A percentile compares a stretch with the other conserved stretches of the same genome.
Conservation (phyloP, 495 filamentous ascomycete genomes). For the Staphylotrichum tortipilum region DNA sequence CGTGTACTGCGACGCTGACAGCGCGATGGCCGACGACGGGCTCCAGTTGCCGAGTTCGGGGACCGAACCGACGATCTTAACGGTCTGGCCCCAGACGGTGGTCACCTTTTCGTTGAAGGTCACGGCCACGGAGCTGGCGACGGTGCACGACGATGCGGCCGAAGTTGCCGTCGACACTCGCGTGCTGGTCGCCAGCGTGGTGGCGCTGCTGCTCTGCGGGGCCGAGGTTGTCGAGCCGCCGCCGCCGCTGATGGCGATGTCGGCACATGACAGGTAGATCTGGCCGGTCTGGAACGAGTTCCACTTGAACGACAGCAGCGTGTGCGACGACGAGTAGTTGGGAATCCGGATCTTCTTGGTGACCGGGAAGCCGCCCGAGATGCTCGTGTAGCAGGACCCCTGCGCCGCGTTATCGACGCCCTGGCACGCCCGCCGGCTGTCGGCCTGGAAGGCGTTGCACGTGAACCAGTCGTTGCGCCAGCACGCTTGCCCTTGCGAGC, state of each 20-base stretch:
- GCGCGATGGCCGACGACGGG: slow-evolving; percentile 35
- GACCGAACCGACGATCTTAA: slow-evolving; percentile 52
- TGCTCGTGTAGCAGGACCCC: slow-evolving; percentile 43
- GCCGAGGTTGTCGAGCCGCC: no score
- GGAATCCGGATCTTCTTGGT: slow-evolving; percentile 48
- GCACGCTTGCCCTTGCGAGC: slow-evolving; percentile 37
- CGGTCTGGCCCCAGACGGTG: slow-evolving; percentile 49
- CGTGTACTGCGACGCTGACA: slow-evolving; percentile 50
- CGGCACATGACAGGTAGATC: slow-evolving; percentile 48
- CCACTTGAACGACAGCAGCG: slow-evolving; percentile 47
- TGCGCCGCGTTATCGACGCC: slow-evolving; percentile 42
- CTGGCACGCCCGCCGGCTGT: slow-evolving; percentile 32
- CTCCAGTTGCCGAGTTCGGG: slow-evolving; percentile 50
- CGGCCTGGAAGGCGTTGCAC: slow-evolving; percentile 38
- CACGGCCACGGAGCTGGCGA: slow-evolving; percentile 42
- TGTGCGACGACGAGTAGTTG: slow-evolving; percentile 38
- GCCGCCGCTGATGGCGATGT: slow-evolving; percentile 39
- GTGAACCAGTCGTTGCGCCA: slow-evolving; percentile 52
- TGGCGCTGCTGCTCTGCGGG: slow-evolving; percentile 39
- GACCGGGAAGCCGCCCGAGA: slow-evolving; percentile 47
- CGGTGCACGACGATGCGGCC: slow-evolving; percentile 34
- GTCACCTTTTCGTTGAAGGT: slow-evolving; percentile 50
- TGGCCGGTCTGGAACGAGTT: slow-evolving; percentile 50
- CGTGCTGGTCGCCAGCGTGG: slow-evolving; percentile 37
- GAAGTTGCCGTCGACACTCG: slow-evolving; percentile 20